Percentiles rank a stretch among this genome's conserved stretches.
These are phyloP conservation scores for Striga hermonthica DNA, from an alignment of 305 asterid species.

Conservation along the genomic window DNA sequence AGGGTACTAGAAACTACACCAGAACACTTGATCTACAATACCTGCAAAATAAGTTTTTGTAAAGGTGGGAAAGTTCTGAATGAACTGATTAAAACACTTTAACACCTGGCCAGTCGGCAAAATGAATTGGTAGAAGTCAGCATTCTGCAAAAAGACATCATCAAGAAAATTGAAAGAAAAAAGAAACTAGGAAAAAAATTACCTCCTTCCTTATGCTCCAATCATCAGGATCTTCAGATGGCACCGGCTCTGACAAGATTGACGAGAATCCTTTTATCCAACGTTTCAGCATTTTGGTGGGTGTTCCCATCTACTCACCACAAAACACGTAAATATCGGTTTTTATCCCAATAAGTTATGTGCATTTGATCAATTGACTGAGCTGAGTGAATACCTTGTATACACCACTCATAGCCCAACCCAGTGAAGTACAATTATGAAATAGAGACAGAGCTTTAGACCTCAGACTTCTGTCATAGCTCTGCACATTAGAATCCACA, in stretches of 20 bases:
- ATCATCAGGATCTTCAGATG: constrained; percentile 92
- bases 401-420: constrained; percentile 85
- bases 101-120: constrained; percentile 53
- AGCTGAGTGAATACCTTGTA: constrained; percentile 60
- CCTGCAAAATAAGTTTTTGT: constrained; percentile 68
- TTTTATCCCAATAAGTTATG: constrained; percentile 13
- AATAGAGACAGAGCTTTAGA: constrained; percentile 78
- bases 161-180: constrained; percentile 26
- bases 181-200: constrained; percentile 24
- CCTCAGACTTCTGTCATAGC: constrained; percentile 63
- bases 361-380: constrained; percentile 23
- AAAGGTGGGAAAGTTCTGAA: constrained; percentile 72
- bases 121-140: too few relatives aligned
- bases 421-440: constrained; percentile 75
- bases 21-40: constrained; percentile 31
- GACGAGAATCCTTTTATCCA: constrained; percentile 83
- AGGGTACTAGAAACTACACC: constrained; percentile 9
- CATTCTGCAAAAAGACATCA: constrained; percentile 25
- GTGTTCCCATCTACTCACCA: constrained; percentile 63
- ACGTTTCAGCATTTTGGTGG: constrained; percentile 64
- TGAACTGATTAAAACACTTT: constrained; percentile 89
- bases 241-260: constrained; percentile 64
- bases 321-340: constrained; percentile 31
- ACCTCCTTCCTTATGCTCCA: constrained; percentile 99
- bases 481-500: constrained; percentile 44